These are phyloP conservation scores for Tricholoma terreum DNA, from an alignment of 768 basidiomycete species.

Conservation along the genomic window DNA sequence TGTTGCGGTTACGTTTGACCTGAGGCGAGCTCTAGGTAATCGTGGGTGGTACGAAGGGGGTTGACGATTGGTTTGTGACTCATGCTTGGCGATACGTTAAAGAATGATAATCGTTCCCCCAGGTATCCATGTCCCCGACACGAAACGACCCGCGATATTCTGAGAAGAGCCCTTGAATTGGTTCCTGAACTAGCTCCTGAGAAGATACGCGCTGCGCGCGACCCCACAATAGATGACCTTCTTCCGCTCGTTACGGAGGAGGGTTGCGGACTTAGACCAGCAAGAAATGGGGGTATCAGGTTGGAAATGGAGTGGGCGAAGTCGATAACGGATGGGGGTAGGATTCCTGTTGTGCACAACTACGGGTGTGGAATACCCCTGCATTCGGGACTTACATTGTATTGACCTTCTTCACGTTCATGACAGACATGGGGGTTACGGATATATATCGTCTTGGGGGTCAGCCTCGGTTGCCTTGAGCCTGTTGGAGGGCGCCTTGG, in stretches of 20 bases:
- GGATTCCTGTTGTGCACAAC: slow-evolving; percentile 55
- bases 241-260: slow-evolving; percentile 48
- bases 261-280: slow-evolving; percentile 54
- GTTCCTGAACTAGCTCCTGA: slow-evolving; percentile 51
- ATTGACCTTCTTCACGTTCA: not conserved
- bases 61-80: slow-evolving; percentile 53
- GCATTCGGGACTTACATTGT: not conserved
- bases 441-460: slow-evolving; percentile 66
- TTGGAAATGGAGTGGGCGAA: slow-evolving; percentile 45
- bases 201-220: slow-evolving; percentile 35
- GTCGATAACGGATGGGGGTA: slow-evolving; percentile 14
- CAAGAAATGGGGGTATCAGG: slow-evolving; percentile 54
- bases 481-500: slow-evolving; percentile 43
- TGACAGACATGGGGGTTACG: slow-evolving; percentile 56
- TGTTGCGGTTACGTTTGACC: not conserved
- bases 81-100: not conserved
- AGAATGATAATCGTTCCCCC: not conserved
- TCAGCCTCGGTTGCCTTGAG: slow-evolving; percentile 49
- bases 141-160: slow-evolving; percentile 55
- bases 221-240: slow-evolving; percentile 48
- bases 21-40: slow-evolving; percentile 32
- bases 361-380: slow-evolving; percentile 52
- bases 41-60: slow-evolving; percentile 55
- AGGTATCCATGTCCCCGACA: slow-evolving; percentile 60
- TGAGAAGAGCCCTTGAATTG: slow-evolving; percentile 44